phyloP scores from a whole-genome alignment of 805 yeast genomes.

The Saccharomycopsis guyanensis region DNA sequence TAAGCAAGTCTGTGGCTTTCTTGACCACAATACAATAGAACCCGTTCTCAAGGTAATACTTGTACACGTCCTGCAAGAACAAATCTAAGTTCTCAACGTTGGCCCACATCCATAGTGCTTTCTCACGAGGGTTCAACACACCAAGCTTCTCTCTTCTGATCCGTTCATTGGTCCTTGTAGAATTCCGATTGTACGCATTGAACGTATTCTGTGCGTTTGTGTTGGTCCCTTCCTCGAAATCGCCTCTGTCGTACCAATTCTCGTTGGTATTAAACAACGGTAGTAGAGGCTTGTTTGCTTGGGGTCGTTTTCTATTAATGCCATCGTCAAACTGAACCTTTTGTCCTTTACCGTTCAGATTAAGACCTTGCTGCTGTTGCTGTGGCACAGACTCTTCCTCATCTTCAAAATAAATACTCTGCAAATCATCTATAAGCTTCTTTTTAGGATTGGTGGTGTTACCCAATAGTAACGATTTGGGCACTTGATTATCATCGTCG shows the following conservation, averaged over 20 bases:
- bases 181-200: not conserved
- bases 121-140: constrained; percentile 53
- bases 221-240: not conserved
- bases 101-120: constrained; percentile 95
- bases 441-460: not conserved
- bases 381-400: not conserved
- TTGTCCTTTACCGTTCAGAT: not conserved
- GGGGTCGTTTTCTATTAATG: not conserved
- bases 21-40: constrained; percentile 66
- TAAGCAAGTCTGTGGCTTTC: constrained; percentile 57
- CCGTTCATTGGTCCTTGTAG: constrained; percentile 22
- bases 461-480: not conserved
- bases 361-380: not conserved
- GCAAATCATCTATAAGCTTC: not conserved
- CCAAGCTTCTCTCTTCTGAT: constrained; percentile 29
- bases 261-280: constrained; percentile 23
- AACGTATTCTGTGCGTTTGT: not conserved
- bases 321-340: not conserved
- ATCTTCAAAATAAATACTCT: not conserved
- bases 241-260: no score
- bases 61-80: constrained; percentile 75
- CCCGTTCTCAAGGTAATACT: constrained; percentile 82
- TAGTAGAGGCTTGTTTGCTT: not conserved
- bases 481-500: not conserved
- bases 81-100: constrained; percentile 87